Evolutionary conservation across 768 basidiomycete species (phyloP), one percentile per base, ranked within the genome.

Genomic region (Amyloporia xantha): DNA sequence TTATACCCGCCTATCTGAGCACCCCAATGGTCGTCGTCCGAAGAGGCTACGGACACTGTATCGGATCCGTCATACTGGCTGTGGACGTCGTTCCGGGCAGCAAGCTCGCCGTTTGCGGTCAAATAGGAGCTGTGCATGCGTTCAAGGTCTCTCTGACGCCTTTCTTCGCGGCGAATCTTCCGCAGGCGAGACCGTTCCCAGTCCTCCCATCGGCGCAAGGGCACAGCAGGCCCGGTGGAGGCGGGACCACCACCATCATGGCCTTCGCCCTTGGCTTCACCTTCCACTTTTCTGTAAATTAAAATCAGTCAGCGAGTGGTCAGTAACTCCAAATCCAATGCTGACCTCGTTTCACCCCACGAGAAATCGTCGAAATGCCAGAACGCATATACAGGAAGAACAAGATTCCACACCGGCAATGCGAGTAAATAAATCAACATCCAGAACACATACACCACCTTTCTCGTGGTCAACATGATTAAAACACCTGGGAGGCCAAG

Each of bases 281-380:
- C 96, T 65, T 86, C 91, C 3, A 99, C 95, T 71, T 93, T 93
- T 66, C 95, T 96, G 66, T 51, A 56, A 48, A 41, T 25, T 12
- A 44, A 17, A 13, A 13, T 12, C 6, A 7, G 13, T 54, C 28
- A 50, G 38, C 25, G 40, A 33, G 12, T 25, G 28, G 43, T 15
- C 26, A 25, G 12, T 25, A 23, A 25, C 38, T 20, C 3, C 19
- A 36, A 26, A 5, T 51, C 38, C n/a, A 23, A 38, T 28, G 68
- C 82, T 47, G 60, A 91, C 91, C 94, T 83, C 17, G 96, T 99
- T 69, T 97, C 92, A 59, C 96, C 96, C 96, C 96, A 99, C 24
- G 91, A 93, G 69, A 99, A 98, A 68, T 99, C 96, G 55, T 98
- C 95, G 66, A 99, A 97, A 68, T 98, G 94, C 92, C 93, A 96